Evolutionary conservation across 768 basidiomycete species (phyloP).

Genomic region (Tephrocybe sp.): DNA sequence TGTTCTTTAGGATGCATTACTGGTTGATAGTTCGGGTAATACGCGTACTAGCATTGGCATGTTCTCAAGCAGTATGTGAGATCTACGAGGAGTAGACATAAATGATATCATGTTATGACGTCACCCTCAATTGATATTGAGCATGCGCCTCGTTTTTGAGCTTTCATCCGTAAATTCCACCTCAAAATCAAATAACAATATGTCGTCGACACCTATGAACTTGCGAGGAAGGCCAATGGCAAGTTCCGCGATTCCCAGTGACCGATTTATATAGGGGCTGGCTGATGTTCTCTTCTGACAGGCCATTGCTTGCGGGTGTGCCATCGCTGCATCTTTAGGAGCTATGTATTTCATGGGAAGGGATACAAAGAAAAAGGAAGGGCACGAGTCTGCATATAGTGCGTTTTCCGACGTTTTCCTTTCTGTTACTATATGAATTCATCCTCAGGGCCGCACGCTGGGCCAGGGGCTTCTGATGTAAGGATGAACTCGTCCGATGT

Average conservation of each 20-base stretch:
- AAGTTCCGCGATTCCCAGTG: not conserved
- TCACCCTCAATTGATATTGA: not conserved
- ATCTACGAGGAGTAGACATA: not conserved
- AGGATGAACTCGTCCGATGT: constrained; percentile 41
- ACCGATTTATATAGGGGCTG: no score
- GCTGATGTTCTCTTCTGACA: constrained; percentile 8
- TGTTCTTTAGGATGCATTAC: constrained; percentile 42
- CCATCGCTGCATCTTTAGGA: constrained; percentile 26
- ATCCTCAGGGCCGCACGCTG: constrained; percentile 18
- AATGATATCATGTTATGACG: not conserved
- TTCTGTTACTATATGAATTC: not conserved
- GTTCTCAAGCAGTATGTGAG: constrained; percentile 37
- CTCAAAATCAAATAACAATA: constrained; percentile 5
- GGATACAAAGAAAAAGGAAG: constrained; percentile 35
- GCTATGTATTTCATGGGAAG: constrained; percentile 31
- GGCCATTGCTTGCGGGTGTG: constrained; percentile 31
- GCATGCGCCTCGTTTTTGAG: not conserved
- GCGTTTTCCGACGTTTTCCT: constrained; percentile 8
- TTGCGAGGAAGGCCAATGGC: constrained; percentile 21
- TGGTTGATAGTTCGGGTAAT: constrained; percentile 50
- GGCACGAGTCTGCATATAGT: constrained; percentile 32
- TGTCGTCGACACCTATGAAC: constrained; percentile 3
- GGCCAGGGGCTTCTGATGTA: constrained; percentile 26
- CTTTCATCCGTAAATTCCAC: not conserved
- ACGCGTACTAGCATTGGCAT: constrained; percentile 38